Evolutionary conservation across 2,329 filamentous ascomycete genomes (phyloP).

Genomic region (Ophiostoma piceae): DNA sequence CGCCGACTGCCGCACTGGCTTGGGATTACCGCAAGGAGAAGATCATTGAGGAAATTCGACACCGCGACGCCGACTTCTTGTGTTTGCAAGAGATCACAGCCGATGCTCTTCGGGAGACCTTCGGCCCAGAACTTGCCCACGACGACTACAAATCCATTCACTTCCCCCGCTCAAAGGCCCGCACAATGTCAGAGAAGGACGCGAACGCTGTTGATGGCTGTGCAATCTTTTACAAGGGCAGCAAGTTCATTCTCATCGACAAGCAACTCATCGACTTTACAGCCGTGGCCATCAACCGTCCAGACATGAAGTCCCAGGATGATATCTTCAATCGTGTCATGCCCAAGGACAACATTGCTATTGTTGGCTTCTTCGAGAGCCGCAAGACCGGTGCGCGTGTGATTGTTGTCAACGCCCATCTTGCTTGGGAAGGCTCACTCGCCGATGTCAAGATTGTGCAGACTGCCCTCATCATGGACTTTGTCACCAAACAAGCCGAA

Average conservation of each 20-base stretch:
- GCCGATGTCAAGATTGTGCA: slow-evolving; percentile 96
- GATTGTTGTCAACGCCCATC: slow-evolving; percentile 88
- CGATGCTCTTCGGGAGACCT: slow-evolving; percentile 86
- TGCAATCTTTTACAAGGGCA: slow-evolving; percentile 81
- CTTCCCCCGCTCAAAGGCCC: slow-evolving; percentile 82
- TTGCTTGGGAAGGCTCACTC: slow-evolving; percentile 88
- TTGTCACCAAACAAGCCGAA: slow-evolving; percentile 78
- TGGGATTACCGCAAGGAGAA: slow-evolving; percentile 84
- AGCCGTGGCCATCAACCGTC: slow-evolving; percentile 84
- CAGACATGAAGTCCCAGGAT: slow-evolving; percentile 94
- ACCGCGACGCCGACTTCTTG: slow-evolving; percentile 79
- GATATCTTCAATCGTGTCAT: slow-evolving; percentile 98
- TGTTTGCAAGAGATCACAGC: slow-evolving; percentile 91
- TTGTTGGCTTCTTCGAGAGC: slow-evolving; percentile 89
- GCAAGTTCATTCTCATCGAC: slow-evolving; percentile 89
- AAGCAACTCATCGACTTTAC: slow-evolving; percentile 92
- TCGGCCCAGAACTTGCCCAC: slow-evolving; percentile 78
- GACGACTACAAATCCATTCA: slow-evolving; percentile 91
- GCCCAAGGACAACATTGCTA: slow-evolving; percentile 95
- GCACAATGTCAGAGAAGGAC: slow-evolving; percentile 87
- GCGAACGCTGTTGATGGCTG: slow-evolving; percentile 90
- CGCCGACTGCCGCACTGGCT: slow-evolving; percentile 69
- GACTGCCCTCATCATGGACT: slow-evolving; percentile 90
- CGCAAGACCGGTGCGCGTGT: slow-evolving; percentile 81
- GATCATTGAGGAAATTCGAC: slow-evolving; percentile 76